phyloP scores from a whole-genome alignment of 2,329 filamentous ascomycete species.

The Xylariaceae sp. region DNA sequence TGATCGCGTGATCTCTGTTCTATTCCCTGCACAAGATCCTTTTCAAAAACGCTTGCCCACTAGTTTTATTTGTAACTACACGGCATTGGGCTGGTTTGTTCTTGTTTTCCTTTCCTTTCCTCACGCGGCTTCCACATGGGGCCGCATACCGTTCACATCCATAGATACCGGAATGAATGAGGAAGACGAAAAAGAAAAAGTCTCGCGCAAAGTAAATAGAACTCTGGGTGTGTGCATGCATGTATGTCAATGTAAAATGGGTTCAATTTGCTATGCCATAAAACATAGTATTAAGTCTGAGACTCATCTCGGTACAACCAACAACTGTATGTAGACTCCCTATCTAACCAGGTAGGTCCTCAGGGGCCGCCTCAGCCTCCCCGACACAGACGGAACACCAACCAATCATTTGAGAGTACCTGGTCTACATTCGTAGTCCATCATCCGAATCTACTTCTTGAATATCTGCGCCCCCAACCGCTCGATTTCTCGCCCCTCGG shows the following conservation, averaged over 20 bases:
- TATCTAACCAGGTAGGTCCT: too few species aligned
- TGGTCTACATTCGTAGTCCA: neutral
- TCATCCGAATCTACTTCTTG: constrained; percentile 43
- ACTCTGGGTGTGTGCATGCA: too few species aligned
- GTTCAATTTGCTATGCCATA: neutral
- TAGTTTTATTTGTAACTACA: too few species aligned
- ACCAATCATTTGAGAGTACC: neutral
- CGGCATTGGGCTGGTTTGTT: too few species aligned
- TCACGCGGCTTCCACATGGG: too few species aligned
- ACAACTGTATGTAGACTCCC: neutral
- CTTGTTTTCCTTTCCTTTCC: too few species aligned
- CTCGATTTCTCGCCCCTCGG: constrained; percentile 78
- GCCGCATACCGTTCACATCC: too few species aligned
- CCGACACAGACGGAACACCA: neutral
- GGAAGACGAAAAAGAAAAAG: neutral
- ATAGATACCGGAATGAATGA: neutral
- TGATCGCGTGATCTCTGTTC: too few species aligned
- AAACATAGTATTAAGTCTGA: neutral
- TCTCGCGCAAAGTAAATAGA: too few species aligned
- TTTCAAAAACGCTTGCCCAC: too few species aligned
- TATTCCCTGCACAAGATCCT: too few species aligned
- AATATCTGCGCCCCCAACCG: constrained; percentile 67
- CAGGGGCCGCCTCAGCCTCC: neutral
- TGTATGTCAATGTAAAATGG: too few species aligned
- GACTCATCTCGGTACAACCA: neutral